Conservation (phyloP, 2,329 filamentous ascomycete species). For the Aspergillus ustus region DNA sequence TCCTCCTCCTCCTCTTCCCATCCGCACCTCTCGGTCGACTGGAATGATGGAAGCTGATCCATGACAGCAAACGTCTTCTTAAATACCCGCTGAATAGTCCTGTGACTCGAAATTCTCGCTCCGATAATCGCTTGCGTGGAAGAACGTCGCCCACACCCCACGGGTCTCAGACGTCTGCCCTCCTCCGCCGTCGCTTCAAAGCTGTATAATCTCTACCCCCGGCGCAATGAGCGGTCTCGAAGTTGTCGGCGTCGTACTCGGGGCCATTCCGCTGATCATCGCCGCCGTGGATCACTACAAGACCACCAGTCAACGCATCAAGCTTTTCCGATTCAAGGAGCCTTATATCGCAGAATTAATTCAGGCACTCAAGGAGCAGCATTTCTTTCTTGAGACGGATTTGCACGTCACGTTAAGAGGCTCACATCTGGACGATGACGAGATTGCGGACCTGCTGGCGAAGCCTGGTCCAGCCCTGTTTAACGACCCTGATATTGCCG, state of each 20-base stretch:
- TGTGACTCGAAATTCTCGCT: too few relatives aligned
- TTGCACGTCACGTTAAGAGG: not conserved
- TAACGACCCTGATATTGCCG: not conserved
- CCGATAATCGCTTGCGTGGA: too few relatives aligned
- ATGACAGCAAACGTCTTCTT: too few relatives aligned
- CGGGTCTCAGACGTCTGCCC: not conserved
- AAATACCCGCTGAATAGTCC: too few relatives aligned
- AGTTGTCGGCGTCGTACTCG: constrained; percentile 5
- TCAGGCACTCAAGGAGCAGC: not conserved
- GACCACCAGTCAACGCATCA: not conserved
- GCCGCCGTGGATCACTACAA: not conserved
- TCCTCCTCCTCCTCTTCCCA: too few relatives aligned
- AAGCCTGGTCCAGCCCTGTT: not conserved
- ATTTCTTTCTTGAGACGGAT: not conserved
- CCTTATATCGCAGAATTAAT: not conserved
- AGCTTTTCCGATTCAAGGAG: constrained; percentile 2
- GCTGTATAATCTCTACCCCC: too few relatives aligned
- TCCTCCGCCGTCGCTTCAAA: not conserved
- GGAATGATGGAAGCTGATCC: too few relatives aligned
- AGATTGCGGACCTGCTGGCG: not conserved
- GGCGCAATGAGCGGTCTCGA: not conserved
- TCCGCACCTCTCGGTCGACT: too few relatives aligned
- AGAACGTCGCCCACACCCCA: not conserved
- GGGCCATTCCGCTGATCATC: not conserved
- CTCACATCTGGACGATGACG: not conserved